Conservation (phyloP, 78 protist species). For the Diacronema lutheri region DNA sequence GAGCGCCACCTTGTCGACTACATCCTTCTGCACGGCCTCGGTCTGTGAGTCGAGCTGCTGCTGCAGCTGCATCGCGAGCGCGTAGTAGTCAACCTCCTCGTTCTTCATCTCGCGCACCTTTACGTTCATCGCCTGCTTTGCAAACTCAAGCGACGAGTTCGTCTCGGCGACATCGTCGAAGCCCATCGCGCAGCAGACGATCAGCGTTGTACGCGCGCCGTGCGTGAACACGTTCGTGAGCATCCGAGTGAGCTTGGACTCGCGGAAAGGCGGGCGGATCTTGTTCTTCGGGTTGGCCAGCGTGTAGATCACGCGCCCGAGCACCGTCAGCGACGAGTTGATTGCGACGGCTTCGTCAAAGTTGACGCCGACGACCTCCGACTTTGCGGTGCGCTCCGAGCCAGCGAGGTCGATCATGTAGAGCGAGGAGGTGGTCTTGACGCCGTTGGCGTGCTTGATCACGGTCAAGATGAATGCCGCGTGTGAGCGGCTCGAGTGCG, state of each 20-base stretch:
- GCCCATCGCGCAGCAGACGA: constrained; percentile 65
- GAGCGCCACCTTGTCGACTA: neutral
- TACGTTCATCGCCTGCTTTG: constrained; percentile 34
- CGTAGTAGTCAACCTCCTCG: neutral
- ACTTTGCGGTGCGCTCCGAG: constrained; percentile 74
- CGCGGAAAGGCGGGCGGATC: constrained; percentile 80
- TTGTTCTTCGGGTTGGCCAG: constrained; percentile 60
- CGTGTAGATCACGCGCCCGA: constrained; percentile 81
- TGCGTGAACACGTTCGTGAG: constrained; percentile 88
- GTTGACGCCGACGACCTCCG: neutral
- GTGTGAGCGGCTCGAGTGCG: constrained; percentile 48
- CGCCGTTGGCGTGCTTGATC: neutral
- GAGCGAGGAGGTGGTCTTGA: constrained; percentile 51
- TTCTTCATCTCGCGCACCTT: neutral
- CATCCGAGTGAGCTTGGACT: constrained; percentile 86
- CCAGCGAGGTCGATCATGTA: constrained; percentile 91
- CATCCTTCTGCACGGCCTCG: neutral
- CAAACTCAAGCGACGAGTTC: constrained; percentile 70
- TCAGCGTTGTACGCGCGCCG: constrained; percentile 69
- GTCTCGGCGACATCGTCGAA: constrained; percentile 68
- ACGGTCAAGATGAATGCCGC: constrained; percentile 47
- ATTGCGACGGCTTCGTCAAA: constrained; percentile 84
- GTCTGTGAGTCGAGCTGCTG: neutral
- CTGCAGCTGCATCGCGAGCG: neutral
- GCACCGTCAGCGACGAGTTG: constrained; percentile 78